These are phyloP conservation scores for Avena eriantha DNA, from an alignment of 176 grass and related monocot species.

Conservation along the genomic window DNA sequence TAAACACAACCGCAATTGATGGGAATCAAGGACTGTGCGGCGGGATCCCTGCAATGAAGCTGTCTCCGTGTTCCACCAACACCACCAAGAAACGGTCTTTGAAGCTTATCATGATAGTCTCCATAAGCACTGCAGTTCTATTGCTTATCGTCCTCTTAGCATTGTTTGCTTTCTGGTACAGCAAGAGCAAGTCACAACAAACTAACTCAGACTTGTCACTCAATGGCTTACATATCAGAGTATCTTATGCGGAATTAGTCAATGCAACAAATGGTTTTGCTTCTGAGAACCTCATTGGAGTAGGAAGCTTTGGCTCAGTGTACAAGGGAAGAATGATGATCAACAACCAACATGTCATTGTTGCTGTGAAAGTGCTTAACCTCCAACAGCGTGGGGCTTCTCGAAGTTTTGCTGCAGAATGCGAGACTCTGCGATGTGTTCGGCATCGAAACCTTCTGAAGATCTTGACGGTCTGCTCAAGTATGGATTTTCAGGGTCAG, in stretches of 20 bases:
- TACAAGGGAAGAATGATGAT: conserved; percentile 28
- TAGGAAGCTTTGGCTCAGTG: conserved; percentile 20
- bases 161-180: not conserved
- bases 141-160: not conserved
- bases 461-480: conserved; percentile 19
- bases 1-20: not conserved
- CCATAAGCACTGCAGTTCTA: not conserved
- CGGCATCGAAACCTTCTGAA: conserved; percentile 40
- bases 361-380: conserved; percentile 33
- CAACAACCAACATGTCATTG: not conserved
- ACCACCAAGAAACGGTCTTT: not conserved
- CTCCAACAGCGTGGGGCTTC: not conserved
- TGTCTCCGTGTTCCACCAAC: conserved; percentile 19
- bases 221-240: not conserved
- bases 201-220: not conserved
- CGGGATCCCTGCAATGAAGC: conserved; percentile 1
- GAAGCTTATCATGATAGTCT: not conserved
- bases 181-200: too few species aligned
- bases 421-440: conserved; percentile 22
- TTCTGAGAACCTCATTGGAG: conserved; percentile 17
- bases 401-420: conserved; percentile 39
- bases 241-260: conserved; percentile 34
- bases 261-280: conserved; percentile 29
- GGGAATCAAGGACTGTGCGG: conserved; percentile 49
- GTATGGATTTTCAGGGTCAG: not conserved